These are phyloP conservation scores for Symbiotaphrina buchneri DNA, from an alignment of 495 filamentous ascomycete genomes.

Conservation along the genomic window DNA sequence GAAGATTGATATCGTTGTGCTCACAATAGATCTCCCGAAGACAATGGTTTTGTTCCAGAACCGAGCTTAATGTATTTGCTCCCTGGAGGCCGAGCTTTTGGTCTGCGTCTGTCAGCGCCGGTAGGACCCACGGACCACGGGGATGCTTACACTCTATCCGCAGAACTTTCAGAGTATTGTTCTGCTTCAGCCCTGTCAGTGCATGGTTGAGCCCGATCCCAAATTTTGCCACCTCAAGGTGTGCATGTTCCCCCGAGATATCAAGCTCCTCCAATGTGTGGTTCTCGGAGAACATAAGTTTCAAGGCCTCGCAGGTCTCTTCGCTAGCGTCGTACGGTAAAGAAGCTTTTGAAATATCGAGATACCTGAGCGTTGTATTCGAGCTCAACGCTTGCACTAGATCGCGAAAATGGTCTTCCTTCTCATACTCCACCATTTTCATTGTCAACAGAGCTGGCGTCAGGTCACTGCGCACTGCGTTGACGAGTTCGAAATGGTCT, in stretches of 20 bases:
- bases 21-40: constrained; percentile 54
- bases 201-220: constrained; percentile 65
- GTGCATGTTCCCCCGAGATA: constrained; percentile 73
- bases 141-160: constrained; percentile 39
- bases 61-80: constrained; percentile 55
- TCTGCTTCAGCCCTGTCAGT: constrained; percentile 51
- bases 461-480: constrained; percentile 36
- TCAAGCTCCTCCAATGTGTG: constrained; percentile 55
- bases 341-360: constrained; percentile 80
- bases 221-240: constrained; percentile 67
- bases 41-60: constrained; percentile 40
- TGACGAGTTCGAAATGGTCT: constrained; percentile 43
- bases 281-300: constrained; percentile 59
- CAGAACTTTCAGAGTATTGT: constrained; percentile 51
- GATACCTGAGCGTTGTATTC: constrained; percentile 48
- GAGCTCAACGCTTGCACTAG: constrained; percentile 47
- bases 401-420: constrained; percentile 51
- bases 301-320: constrained; percentile 51
- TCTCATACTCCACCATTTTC: constrained; percentile 67
- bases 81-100: constrained; percentile 32
- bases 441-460: constrained; percentile 57
- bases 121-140: too few species aligned
- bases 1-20: constrained; percentile 55
- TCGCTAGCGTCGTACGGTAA: constrained; percentile 56
- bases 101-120: constrained; percentile 1